Conservation (phyloP, 768 basidiomycete species). For the Psilocybe subaeruginosa region DNA sequence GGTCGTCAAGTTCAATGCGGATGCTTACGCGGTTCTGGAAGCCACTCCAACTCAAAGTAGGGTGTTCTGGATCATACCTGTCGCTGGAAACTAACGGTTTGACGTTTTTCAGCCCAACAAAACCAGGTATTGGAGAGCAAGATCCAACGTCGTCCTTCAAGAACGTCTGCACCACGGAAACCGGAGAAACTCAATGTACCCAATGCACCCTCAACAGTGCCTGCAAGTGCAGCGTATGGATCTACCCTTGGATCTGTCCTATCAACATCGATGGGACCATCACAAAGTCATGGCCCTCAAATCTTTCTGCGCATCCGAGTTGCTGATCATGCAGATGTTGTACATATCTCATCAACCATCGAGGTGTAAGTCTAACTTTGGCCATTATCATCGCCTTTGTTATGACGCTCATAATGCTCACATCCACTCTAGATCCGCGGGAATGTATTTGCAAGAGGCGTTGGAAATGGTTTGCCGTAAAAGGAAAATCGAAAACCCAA, state of each 20-base stretch:
- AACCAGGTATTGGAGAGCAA: slow-evolving; percentile 80
- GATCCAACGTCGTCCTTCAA: slow-evolving; percentile 82
- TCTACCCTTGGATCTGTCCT: slow-evolving; percentile 49
- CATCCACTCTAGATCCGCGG: slow-evolving; percentile 59
- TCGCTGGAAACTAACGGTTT: neutral
- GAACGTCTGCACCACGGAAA: slow-evolving; percentile 64
- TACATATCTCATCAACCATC: slow-evolving; percentile 88
- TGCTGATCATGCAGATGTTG: slow-evolving; percentile 78
- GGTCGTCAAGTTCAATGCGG: slow-evolving; percentile 86
- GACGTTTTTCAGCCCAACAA: slow-evolving; percentile 58
- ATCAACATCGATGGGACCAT: slow-evolving; percentile 72
- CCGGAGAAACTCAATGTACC: slow-evolving; percentile 50
- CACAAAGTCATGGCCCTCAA: slow-evolving; percentile 74
- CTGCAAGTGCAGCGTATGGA: slow-evolving; percentile 51
- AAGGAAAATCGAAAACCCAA: slow-evolving; percentile 65
- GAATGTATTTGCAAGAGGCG: slow-evolving; percentile 97
- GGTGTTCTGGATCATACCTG: slow-evolving; percentile 18
- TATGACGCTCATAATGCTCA: neutral
- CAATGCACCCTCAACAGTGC: slow-evolving; percentile 33
- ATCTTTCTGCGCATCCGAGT: slow-evolving; percentile 84
- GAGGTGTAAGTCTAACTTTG: slow-evolving; percentile 68
- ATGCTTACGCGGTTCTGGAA: slow-evolving; percentile 87
- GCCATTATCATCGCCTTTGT: neutral
- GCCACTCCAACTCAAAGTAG: slow-evolving; percentile 72
- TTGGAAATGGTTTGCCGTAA: slow-evolving; percentile 82